Evolutionary conservation across 2,329 filamentous ascomycete genomes (phyloP).

Genomic region (Ascochyta clinopodiicola): DNA sequence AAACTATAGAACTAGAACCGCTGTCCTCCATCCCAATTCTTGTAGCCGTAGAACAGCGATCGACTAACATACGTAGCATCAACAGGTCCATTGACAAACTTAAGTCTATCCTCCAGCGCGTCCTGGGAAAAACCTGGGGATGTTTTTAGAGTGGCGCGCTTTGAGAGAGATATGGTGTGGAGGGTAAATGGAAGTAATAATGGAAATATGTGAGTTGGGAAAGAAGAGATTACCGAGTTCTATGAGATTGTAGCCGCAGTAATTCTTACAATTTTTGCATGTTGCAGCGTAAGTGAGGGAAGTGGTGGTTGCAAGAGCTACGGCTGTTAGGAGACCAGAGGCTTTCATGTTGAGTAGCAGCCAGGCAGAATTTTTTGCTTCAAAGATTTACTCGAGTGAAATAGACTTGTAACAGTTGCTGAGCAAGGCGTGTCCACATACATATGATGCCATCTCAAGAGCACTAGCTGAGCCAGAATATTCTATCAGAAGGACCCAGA

Average conservation of each 20-base stretch:
- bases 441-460: not conserved
- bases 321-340: not conserved
- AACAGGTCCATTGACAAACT: too few relatives aligned
- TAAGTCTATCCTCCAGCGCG: too few relatives aligned
- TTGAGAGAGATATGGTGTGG: not conserved
- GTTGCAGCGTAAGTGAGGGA: not conserved
- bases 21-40: too few relatives aligned
- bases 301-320: not conserved
- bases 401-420: not conserved
- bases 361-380: not conserved
- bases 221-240: not conserved
- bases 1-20: too few relatives aligned
- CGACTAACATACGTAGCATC: too few relatives aligned
- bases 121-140: too few relatives aligned
- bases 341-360: not conserved
- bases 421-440: not conserved
- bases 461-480: too few relatives aligned
- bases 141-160: too few relatives aligned
- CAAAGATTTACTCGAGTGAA: not conserved
- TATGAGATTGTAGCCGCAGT: not conserved
- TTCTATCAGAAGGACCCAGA: too few relatives aligned
- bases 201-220: not conserved
- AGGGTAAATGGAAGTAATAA: not conserved
- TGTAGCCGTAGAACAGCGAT: too few relatives aligned
- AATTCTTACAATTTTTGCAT: not conserved